Conservation (phyloP, 208 protist species). For the Trypanosoma boissoni region DNA sequence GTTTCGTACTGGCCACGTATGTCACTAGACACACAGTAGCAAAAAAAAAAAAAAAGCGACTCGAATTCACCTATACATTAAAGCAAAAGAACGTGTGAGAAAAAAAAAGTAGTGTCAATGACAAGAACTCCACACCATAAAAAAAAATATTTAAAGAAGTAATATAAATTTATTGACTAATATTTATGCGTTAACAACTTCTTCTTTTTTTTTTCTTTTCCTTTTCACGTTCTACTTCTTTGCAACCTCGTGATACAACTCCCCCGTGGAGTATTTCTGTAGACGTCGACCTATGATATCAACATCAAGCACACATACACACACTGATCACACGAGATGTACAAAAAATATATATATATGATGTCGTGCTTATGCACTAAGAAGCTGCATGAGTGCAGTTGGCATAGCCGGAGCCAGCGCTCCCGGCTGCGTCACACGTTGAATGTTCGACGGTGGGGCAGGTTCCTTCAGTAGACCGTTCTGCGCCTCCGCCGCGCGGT, state of each 20-base stretch:
- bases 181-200: no score
- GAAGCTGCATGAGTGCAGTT: slow-evolving; percentile 71
- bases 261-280: no score
- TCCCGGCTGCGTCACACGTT: slow-evolving; percentile 68
- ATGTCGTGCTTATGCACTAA: slow-evolving; percentile 36
- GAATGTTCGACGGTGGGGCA: slow-evolving; percentile 42
- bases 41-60: slow-evolving; percentile 16
- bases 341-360: background rate
- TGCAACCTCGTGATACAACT: no score
- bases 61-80: background rate
- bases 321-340: no score
- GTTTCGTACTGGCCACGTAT: slow-evolving; percentile 5
- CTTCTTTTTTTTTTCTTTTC: no score
- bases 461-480: slow-evolving; percentile 81
- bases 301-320: no score
- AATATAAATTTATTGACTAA: slow-evolving; percentile 9
- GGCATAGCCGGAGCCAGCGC: slow-evolving; percentile 63
- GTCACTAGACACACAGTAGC: background rate
- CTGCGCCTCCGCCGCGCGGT: slow-evolving; percentile 55
- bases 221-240: no score
- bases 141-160: slow-evolving; percentile 4
- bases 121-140: slow-evolving; percentile 16
- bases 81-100: background rate
- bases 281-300: no score
- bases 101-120: slow-evolving; percentile 12